Evolutionary conservation across 176 grass and related monocot genomes (phyloP).

Genomic region (Luzula sylvatica): DNA sequence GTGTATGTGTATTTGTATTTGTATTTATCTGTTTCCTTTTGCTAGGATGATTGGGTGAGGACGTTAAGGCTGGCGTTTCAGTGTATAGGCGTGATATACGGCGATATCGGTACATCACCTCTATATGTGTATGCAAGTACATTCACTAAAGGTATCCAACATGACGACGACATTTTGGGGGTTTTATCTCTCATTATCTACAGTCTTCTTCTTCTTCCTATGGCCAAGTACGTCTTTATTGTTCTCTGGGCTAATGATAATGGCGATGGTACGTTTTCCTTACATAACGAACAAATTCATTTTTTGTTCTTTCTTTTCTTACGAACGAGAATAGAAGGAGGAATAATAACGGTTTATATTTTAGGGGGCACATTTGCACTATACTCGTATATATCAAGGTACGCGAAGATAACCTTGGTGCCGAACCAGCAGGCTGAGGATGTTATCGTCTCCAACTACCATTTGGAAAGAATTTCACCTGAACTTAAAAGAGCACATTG

Average conservation of each 20-base stretch:
- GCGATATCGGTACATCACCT: slow-evolving; percentile 70
- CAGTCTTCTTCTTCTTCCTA: slow-evolving; percentile 37
- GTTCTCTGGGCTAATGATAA: slow-evolving; percentile 69
- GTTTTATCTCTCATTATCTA: slow-evolving; percentile 74
- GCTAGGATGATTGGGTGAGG: slow-evolving; percentile 30
- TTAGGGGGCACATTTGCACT: slow-evolving; percentile 72
- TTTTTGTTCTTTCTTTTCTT: neutral
- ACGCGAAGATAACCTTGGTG: slow-evolving; percentile 47
- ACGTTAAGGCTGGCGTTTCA: slow-evolving; percentile 54
- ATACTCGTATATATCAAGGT: slow-evolving; percentile 56
- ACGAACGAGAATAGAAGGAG: neutral
- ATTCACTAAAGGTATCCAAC: slow-evolving; percentile 38
- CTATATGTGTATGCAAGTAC: slow-evolving; percentile 54
- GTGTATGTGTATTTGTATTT: neutral
- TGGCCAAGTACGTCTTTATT: slow-evolving; percentile 66
- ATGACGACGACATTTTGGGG: slow-evolving; percentile 38
- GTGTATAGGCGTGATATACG: slow-evolving; percentile 61
- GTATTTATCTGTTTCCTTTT: neutral
- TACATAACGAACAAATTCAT: neutral
- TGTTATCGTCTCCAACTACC: slow-evolving; percentile 44
- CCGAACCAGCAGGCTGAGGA: slow-evolving; percentile 72
- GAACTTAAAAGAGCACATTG: slow-evolving; percentile 34
- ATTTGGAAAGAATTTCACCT: slow-evolving; percentile 25
- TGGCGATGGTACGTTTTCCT: slow-evolving; percentile 40
- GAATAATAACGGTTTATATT: neutral